Evolutionary conservation across 208 protist species (phyloP).

Genomic region (Leishmania guyanensis): DNA sequence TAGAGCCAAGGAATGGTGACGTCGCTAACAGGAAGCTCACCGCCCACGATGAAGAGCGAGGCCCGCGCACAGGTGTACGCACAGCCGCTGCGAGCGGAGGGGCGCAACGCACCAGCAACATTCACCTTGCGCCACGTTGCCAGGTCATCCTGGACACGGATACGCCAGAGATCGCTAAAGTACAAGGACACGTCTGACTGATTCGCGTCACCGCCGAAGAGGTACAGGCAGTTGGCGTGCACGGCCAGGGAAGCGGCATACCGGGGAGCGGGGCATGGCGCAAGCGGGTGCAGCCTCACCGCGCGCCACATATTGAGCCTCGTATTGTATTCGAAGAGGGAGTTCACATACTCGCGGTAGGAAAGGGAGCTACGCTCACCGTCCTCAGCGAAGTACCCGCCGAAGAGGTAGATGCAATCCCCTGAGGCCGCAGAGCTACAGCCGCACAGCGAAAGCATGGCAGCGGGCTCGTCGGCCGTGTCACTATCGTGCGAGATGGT

Average conservation of each 20-base stretch:
- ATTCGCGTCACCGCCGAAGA: constrained; percentile 83
- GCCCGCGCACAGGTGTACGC: constrained; percentile 42
- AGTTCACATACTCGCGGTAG: constrained; percentile 41
- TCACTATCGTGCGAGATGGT: constrained; percentile 2
- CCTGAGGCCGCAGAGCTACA: constrained; percentile 60
- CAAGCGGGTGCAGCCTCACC: constrained; percentile 6
- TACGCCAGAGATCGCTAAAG: constrained; percentile 78
- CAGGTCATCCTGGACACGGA: constrained; percentile 29
- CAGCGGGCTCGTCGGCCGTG: background rate
- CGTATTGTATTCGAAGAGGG: constrained; percentile 60
- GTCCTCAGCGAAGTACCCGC: constrained; percentile 34
- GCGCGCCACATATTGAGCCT: constrained; percentile 34
- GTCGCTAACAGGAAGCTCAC: constrained; percentile 41
- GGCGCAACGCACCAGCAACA: constrained; percentile 20
- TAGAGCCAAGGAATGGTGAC: constrained; percentile 35
- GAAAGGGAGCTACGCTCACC: background rate
- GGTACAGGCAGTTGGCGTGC: constrained; percentile 44
- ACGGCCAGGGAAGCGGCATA: constrained; percentile 66
- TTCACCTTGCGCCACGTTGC: constrained; percentile 29
- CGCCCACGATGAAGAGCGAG: constrained; percentile 76
- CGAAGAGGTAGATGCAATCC: constrained; percentile 67
- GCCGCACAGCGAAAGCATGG: constrained; percentile 45
- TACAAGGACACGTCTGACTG: constrained; percentile 38
- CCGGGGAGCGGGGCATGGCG: constrained; percentile 35
- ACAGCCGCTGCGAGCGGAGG: constrained; percentile 67